Base-by-base conservation (phyloP, 225 moss, liverwort and hornwort genomes). In the Polytrichum commune region DNA sequence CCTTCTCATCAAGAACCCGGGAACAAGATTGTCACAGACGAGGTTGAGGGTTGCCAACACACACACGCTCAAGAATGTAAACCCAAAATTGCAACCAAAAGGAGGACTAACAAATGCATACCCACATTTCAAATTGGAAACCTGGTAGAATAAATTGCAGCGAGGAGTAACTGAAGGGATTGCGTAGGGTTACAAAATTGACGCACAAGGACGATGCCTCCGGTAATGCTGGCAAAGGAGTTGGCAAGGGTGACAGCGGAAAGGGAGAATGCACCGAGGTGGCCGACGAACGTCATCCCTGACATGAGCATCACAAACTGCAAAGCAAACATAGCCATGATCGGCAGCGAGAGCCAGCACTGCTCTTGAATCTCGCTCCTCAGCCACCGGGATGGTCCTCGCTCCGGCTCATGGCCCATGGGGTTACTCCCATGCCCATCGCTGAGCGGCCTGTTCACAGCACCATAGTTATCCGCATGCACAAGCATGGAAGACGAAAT, bases 331-430 rank as follows among this genome's bases (percentile, higher is more conserved):
- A 76, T 83, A 67, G 9, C 30, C 70, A 73, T 67, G 27, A 80
- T 83, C 23, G 82, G 77, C 2, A 70, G 80, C 18, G 85, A 33
- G 6, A 85, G 66, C 79, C 82, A 79, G 35, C 72, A 63, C 64
- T 85, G 85, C 74, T 77, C 80, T 53, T 77, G 64, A 20, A 86
- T n/a, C 60, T 86, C 86, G 28, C 66, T 62, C 75, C 64, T 75
- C 64, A 80, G 27, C 80, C 82, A 77, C 30, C 46, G 22, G 0
- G 76, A 60, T 13, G 55, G 8, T 54, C 69, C 72, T 54, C 69
- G 77, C 65, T 60, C 75, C 27, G 68, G 61, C 26, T 79, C 76
- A 46, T 69, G 76, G 33, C 80, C 64, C 65, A 78, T 26, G 0
- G 78, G 81, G 63, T 78, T 81, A 69, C 32, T 55, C 18, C 58